phyloP scores from a whole-genome alignment of 192 early-diverging fungal genomes.

The Mortierella claussenii region DNA sequence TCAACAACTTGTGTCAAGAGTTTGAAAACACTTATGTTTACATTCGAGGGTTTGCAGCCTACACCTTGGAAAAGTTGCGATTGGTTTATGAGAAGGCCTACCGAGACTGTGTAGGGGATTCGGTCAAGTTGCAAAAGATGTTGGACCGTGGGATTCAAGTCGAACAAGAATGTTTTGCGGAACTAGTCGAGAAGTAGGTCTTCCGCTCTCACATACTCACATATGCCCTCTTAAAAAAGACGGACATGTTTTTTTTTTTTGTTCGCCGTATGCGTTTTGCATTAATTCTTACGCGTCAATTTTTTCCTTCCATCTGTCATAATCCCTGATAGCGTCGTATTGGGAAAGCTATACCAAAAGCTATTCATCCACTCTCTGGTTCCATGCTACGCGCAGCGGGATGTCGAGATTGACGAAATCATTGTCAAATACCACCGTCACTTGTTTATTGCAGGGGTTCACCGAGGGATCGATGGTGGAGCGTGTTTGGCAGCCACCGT shows the following conservation, averaged over 20 bases:
- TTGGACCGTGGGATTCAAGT: conserved; percentile 32
- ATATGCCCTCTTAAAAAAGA: neutral
- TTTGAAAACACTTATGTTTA: conserved; percentile 66
- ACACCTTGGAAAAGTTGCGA: conserved; percentile 60
- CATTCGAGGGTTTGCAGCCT: conserved; percentile 60
- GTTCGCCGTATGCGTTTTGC: too few species aligned
- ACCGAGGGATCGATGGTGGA: conserved; percentile 53
- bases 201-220: neutral
- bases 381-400: conserved; percentile 52
- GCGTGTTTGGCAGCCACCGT: conserved; percentile 49
- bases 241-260: too few species aligned
- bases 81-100: conserved; percentile 59
- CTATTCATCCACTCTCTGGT: conserved; percentile 62
- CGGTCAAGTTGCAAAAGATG: conserved; percentile 44
- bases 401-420: conserved; percentile 51
- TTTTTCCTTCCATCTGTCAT: neutral
- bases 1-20: conserved; percentile 56
- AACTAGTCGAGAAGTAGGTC: conserved; percentile 64
- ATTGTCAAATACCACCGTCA: conserved; percentile 51
- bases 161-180: conserved; percentile 58
- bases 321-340: conserved; percentile 48
- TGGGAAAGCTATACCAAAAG: conserved; percentile 64
- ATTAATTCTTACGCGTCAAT: too few species aligned
- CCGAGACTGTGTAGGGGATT: conserved; percentile 48
- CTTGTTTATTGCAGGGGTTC: conserved; percentile 39